Conservation (phyloP, 2,329 filamentous ascomycete species). For the Ustulina deusta region DNA sequence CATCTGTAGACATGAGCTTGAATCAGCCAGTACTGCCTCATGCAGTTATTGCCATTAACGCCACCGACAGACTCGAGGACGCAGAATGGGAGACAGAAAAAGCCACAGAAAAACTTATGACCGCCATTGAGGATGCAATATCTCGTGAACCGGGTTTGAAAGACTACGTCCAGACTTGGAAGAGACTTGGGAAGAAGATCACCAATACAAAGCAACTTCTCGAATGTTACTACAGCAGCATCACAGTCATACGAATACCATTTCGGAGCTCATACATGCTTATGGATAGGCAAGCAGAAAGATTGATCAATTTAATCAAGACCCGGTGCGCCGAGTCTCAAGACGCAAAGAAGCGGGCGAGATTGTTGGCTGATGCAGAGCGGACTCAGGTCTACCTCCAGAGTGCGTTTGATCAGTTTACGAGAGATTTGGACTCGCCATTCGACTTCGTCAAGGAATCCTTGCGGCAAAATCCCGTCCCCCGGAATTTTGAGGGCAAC, state of each 20-base stretch:
- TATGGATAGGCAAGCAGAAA: background rate
- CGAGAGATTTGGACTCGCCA: slow-evolving; percentile 56
- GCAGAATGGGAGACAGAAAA: too few relatives aligned
- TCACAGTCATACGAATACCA: background rate
- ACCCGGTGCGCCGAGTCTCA: background rate
- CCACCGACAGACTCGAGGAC: too few relatives aligned
- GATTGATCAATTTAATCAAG: background rate
- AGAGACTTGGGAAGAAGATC: background rate
- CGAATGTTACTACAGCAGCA: background rate
- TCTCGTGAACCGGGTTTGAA: background rate
- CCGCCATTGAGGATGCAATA: background rate
- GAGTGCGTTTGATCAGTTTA: slow-evolving; percentile 63
- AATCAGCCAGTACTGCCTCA: too few relatives aligned
- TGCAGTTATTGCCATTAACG: too few relatives aligned
- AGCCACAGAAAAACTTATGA: too few relatives aligned
- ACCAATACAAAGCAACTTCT: background rate
- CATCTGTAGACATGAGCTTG: too few relatives aligned
- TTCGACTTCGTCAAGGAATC: slow-evolving; percentile 65
- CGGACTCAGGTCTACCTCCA: slow-evolving; percentile 62
- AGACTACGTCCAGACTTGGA: background rate
- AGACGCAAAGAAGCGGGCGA: background rate
- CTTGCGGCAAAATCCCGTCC: slow-evolving; percentile 59
- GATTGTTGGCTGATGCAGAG: slow-evolving; percentile 56
- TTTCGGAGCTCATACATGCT: background rate
- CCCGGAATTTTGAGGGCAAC: slow-evolving; percentile 61